These are phyloP conservation scores for Apiospora koreana DNA, from an alignment of 2,329 filamentous ascomycete species.

Conservation along the genomic window DNA sequence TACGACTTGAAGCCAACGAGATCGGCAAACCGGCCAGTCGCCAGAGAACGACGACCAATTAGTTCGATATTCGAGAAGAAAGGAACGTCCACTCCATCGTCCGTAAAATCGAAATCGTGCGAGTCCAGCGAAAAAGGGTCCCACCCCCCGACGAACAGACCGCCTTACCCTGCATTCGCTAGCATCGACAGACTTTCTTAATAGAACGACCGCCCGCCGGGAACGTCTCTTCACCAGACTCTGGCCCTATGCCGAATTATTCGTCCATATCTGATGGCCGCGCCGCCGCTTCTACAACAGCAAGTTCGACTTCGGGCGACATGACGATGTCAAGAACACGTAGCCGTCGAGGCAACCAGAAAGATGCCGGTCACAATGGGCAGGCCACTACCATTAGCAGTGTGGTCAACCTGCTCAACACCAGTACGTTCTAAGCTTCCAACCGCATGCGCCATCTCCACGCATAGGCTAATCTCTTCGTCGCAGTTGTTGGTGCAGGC, in stretches of 20 bases:
- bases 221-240: background rate
- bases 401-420: slow-evolving; percentile 94
- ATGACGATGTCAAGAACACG: slow-evolving; percentile 47
- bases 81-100: background rate
- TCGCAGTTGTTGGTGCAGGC: slow-evolving; percentile 83
- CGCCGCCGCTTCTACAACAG: slow-evolving; percentile 34
- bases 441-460: background rate
- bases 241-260: slow-evolving; percentile 53
- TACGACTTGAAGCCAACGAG: slow-evolving; percentile 6
- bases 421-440: slow-evolving; percentile 60
- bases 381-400: slow-evolving; percentile 88
- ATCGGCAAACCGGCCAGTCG: background rate
- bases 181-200: slow-evolving; percentile 4
- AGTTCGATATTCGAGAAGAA: background rate
- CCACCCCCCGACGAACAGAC: slow-evolving; percentile 3
- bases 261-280: slow-evolving; percentile 52
- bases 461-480: background rate
- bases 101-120: background rate
- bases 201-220: background rate
- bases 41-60: background rate
- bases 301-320: slow-evolving; percentile 37
- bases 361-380: slow-evolving; percentile 67
- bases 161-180: slow-evolving; percentile 6
- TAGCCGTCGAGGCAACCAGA: slow-evolving; percentile 60
- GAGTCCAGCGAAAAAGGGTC: background rate